Evolutionary conservation across 768 basidiomycete genomes (phyloP).

Genomic region (Tricholoma flavovirens): DNA sequence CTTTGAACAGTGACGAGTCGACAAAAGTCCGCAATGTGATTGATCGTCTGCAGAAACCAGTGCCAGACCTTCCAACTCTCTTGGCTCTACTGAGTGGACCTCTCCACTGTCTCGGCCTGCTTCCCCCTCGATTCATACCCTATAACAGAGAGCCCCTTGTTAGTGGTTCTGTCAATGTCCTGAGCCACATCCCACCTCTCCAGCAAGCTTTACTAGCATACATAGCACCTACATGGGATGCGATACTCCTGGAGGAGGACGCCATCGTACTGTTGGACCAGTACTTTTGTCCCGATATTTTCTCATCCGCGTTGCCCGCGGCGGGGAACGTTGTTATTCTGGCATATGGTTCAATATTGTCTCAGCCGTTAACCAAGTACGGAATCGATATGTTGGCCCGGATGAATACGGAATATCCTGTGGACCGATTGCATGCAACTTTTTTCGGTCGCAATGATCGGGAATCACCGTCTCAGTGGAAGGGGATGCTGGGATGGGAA

Average conservation of each 20-base stretch:
- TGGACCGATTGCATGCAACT: constrained; percentile 59
- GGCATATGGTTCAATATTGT: constrained; percentile 63
- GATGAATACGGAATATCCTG: constrained; percentile 57
- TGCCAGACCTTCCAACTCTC: constrained; percentile 46
- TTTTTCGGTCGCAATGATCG: constrained; percentile 29
- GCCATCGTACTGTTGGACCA: constrained; percentile 46
- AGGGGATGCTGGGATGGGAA: constrained; percentile 56
- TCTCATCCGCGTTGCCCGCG: constrained; percentile 42
- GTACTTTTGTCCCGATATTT: constrained; percentile 69
- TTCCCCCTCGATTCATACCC: constrained; percentile 51
- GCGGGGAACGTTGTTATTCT: constrained; percentile 50
- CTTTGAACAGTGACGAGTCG: background rate
- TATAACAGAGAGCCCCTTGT: constrained; percentile 38
- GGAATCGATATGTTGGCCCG: constrained; percentile 47
- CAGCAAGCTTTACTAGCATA: constrained; percentile 61
- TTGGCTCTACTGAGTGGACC: constrained; percentile 54
- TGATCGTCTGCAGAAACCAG: constrained; percentile 37
- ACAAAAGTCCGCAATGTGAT: constrained; percentile 33
- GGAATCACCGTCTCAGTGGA: constrained; percentile 15
- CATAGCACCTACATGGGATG: constrained; percentile 67
- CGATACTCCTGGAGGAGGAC: constrained; percentile 43
- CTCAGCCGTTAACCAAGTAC: constrained; percentile 41
- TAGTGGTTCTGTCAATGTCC: constrained; percentile 24
- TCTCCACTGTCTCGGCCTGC: constrained; percentile 48
- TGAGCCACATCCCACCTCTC: constrained; percentile 45